Percentiles rank a stretch among this genome's conserved stretches.
Conservation (phyloP, 1,284 basidiomycete species). For the Fomitopsis schrenkii region DNA sequence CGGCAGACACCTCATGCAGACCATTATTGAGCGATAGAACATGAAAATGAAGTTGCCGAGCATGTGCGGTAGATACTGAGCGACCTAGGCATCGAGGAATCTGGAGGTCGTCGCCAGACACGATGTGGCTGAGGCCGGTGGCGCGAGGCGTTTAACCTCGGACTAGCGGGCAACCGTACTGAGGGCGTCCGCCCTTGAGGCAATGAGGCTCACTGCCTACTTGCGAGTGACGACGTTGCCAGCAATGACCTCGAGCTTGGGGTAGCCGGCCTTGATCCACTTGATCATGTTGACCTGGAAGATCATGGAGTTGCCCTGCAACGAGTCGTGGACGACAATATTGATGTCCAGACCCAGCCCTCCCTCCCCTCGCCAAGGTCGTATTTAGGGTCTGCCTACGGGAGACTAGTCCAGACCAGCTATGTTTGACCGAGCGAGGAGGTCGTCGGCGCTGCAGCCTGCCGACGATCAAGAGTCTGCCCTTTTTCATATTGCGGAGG, state of each 20-base stretch:
- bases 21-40: too few species aligned
- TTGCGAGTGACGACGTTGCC: constrained; percentile 98
- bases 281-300: constrained; percentile 95
- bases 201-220: constrained; percentile 93
- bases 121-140: too few species aligned
- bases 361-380: too few species aligned
- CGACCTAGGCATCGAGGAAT: too few species aligned
- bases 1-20: too few species aligned
- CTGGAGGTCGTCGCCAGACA: too few species aligned
- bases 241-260: constrained; percentile 88
- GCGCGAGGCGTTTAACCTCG: too few species aligned
- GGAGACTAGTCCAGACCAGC: too few species aligned
- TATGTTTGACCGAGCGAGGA: constrained; percentile 96
- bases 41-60: too few species aligned
- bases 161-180: too few species aligned
- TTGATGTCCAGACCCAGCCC: constrained; percentile 95
- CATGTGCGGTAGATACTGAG: too few species aligned
- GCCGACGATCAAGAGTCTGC: constrained; percentile 93
- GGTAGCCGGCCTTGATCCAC: constrained; percentile 89
- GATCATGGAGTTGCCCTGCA: constrained; percentile 87
- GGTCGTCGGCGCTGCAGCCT: constrained; percentile 47
- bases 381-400: too few species aligned
- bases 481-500: constrained; percentile 95
- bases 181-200: constrained; percentile 91
- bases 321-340: constrained; percentile 89